phyloP scores from a whole-genome alignment of 768 basidiomycete species.

The Leccinum subgranulosum region DNA sequence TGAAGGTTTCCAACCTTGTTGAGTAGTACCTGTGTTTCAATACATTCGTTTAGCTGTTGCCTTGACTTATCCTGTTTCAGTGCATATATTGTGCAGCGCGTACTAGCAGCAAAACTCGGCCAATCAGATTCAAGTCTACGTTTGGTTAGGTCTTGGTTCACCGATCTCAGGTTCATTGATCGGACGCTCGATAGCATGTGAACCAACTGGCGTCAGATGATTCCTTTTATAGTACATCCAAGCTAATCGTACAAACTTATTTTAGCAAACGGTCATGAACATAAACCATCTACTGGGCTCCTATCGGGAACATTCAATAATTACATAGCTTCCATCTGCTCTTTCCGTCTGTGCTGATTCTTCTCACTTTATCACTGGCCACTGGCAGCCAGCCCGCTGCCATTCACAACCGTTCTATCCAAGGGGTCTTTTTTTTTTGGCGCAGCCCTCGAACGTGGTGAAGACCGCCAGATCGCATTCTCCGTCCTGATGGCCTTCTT shows the following conservation, averaged over 20 bases:
- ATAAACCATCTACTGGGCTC: neutral
- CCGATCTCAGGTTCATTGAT: neutral
- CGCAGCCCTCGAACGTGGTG: neutral
- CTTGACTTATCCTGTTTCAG: neutral
- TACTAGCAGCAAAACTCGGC: neutral
- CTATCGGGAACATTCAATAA: neutral
- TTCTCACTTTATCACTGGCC: neutral
- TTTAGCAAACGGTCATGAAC: neutral
- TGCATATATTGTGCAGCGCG: neutral
- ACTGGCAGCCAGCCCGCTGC: neutral
- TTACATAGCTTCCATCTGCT: neutral
- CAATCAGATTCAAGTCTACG: neutral
- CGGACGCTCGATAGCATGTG: neutral
- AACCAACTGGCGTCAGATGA: neutral
- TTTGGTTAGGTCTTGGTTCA: neutral
- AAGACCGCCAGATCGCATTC: neutral
- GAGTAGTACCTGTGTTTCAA: neutral
- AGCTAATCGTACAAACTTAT: neutral
- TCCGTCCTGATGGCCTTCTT: neutral
- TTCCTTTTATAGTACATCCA: neutral
- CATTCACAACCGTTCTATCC: neutral
- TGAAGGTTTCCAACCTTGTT: neutral
- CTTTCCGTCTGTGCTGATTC: neutral
- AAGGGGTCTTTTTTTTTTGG: neutral
- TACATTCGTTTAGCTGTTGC: neutral